phyloP scores from a whole-genome alignment of 2,329 filamentous ascomycete species.

The Apiospora aurea region DNA sequence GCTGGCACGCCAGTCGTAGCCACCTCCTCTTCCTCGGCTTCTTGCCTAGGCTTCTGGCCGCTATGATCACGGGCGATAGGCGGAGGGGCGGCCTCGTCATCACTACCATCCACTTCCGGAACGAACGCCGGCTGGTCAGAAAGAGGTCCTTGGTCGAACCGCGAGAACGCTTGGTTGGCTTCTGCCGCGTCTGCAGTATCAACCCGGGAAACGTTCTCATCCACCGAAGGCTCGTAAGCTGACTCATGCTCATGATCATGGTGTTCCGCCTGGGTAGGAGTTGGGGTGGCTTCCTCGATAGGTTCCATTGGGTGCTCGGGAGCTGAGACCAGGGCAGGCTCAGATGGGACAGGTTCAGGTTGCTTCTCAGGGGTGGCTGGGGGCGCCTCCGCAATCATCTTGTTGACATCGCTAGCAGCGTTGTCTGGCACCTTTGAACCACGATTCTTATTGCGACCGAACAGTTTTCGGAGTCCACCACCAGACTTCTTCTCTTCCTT shows the following conservation, averaged over 20 bases:
- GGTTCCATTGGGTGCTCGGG: constrained; percentile 34
- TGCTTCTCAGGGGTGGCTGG: constrained; percentile 37
- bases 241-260: constrained; percentile 43
- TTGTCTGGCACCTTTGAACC: constrained; percentile 63
- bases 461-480: constrained; percentile 69
- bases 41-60: constrained; percentile 28
- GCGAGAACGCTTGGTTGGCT: constrained; percentile 66
- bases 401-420: constrained; percentile 58
- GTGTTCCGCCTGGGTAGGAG: constrained; percentile 26
- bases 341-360: constrained; percentile 35
- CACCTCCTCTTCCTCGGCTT: constrained; percentile 37
- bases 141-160: constrained; percentile 89
- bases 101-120: constrained; percentile 60
- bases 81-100: constrained; percentile 55
- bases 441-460: constrained; percentile 68
- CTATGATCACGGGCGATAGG: constrained; percentile 54
- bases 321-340: constrained; percentile 33
- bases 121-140: constrained; percentile 85
- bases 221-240: constrained; percentile 53
- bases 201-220: constrained; percentile 63
- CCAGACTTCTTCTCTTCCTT: constrained; percentile 52
- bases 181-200: constrained; percentile 65
- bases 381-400: constrained; percentile 54
- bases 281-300: not conserved
- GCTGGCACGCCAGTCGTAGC: constrained; percentile 47